Percentiles rank a stretch among this genome's conserved stretches.
phyloP scores from a whole-genome alignment of 306 rosid genomes.

The Castanospermum australe region DNA sequence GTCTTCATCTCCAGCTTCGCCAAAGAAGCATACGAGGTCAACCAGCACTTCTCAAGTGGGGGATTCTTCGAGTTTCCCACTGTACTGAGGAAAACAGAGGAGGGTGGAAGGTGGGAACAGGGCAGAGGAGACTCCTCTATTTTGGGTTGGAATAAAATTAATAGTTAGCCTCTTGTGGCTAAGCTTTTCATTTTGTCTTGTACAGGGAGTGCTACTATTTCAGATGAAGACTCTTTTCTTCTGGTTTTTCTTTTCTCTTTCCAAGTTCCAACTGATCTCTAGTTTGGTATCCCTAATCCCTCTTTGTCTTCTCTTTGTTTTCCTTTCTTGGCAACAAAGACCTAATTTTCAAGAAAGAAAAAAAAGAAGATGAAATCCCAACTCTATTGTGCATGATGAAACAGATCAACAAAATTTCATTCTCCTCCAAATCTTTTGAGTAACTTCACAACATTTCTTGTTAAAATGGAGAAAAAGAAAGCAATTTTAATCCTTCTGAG shows the following conservation, averaged over 20 bases:
- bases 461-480: neutral
- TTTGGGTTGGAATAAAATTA: conserved; percentile 43
- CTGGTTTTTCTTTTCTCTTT: neutral
- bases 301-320: conserved; percentile 3
- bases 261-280: neutral
- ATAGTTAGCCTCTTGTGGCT: conserved; percentile 27
- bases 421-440: neutral
- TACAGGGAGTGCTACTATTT: conserved; percentile 42
- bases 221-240: conserved; percentile 28
- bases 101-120: neutral
- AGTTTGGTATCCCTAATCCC: conserved; percentile 1
- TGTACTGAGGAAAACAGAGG: conserved; percentile 26
- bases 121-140: conserved; percentile 13
- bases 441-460: neutral
- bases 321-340: neutral
- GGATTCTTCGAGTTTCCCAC: conserved; percentile 62
- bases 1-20: conserved; percentile 48
- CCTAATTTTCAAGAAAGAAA: neutral
- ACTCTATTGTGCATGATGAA: neutral
- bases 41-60: conserved; percentile 76
- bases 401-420: neutral
- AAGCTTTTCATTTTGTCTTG: conserved; percentile 36
- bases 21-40: conserved; percentile 62
- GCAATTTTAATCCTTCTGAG: neutral
- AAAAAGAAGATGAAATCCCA: neutral